phyloP scores from a whole-genome alignment of 306 rosid genomes.

The Quercus cerris region DNA sequence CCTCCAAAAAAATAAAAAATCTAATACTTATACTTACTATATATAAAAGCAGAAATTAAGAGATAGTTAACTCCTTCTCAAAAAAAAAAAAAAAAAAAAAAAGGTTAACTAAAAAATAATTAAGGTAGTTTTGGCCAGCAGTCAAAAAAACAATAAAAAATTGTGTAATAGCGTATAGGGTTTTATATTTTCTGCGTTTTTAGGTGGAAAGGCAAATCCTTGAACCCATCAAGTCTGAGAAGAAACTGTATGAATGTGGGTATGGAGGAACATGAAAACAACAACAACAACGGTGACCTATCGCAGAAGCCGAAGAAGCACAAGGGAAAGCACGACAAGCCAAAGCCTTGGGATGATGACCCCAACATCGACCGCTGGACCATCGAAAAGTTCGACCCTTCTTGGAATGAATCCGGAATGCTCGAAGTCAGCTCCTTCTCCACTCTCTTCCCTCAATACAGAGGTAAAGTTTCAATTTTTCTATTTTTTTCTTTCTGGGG shows the following conservation, averaged over 20 bases:
- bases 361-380: slow-evolving; percentile 86
- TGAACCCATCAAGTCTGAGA: no score
- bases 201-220: no score
- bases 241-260: not conserved
- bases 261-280: not conserved
- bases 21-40: no score
- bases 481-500: not conserved
- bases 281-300: not conserved
- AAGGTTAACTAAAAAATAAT: no score
- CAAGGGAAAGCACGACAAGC: slow-evolving; percentile 92
- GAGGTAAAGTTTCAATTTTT: slow-evolving; percentile 11
- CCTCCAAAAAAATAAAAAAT: no score
- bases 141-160: no score
- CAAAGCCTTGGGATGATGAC: slow-evolving; percentile 98
- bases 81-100: no score
- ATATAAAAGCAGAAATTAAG: no score
- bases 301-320: slow-evolving; percentile 28
- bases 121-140: no score
- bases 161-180: no score
- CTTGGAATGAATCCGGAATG: slow-evolving; percentile 92
- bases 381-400: slow-evolving; percentile 73
- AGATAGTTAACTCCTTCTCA: no score
- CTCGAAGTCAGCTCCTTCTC: slow-evolving; percentile 87
- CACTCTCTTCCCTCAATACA: slow-evolving; percentile 81
- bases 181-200: no score